Conservation (phyloP, 345 rosid genomes). For the Eucalyptus tenuipes region DNA sequence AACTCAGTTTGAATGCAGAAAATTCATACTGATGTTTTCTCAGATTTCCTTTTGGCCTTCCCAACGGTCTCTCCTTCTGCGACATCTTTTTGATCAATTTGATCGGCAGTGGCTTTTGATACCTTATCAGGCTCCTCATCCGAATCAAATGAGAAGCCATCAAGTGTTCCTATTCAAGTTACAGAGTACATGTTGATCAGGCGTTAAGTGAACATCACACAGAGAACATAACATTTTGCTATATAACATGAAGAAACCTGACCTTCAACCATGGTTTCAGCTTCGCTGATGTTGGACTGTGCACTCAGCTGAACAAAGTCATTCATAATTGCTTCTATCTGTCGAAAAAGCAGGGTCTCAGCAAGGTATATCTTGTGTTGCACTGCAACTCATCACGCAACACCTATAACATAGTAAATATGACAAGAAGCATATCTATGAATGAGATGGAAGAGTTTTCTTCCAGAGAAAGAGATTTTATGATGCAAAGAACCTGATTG, state of each 20-base stretch:
- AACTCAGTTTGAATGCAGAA: not conserved
- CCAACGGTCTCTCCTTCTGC: conserved; percentile 29
- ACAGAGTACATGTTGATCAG: not conserved
- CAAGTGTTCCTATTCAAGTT: conserved; percentile 56
- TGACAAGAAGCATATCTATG: not conserved
- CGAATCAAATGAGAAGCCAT: conserved; percentile 70
- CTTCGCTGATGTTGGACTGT: conserved; percentile 67
- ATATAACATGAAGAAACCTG: not conserved
- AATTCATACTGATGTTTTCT: conserved; percentile 44
- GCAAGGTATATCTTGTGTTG: not conserved
- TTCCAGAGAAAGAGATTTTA: not conserved
- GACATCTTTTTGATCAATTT: conserved; percentile 38
- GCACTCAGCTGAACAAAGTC: conserved; percentile 89
- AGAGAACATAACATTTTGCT: not conserved
- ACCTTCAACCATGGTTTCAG: conserved; percentile 98
- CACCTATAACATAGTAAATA: not conserved
- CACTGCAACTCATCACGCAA: not conserved
- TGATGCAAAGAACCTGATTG: not conserved
- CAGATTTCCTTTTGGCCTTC: conserved; percentile 49
- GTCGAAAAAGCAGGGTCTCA: conserved; percentile 8
- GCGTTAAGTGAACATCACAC: not conserved
- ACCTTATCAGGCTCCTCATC: conserved; percentile 74
- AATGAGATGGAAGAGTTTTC: not conserved
- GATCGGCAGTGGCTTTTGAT: conserved; percentile 28
- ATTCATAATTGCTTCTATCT: conserved; percentile 90